phyloP scores from a whole-genome alignment of 2,329 filamentous ascomycete species.

The Samsoniella hepiali region DNA sequence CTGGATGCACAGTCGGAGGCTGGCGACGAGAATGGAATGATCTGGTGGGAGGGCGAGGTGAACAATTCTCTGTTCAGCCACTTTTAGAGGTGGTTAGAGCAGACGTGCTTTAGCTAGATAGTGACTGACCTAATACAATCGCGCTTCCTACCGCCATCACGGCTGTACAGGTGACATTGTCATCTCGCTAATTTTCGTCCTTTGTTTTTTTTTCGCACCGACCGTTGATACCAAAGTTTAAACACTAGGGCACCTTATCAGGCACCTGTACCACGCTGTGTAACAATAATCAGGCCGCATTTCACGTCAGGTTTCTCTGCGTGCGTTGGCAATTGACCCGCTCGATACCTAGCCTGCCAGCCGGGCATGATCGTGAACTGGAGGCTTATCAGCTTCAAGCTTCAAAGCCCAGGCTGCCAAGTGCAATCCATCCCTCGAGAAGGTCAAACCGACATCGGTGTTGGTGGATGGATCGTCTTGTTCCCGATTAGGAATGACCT shows the following conservation, averaged over 20 bases:
- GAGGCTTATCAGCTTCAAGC: not conserved
- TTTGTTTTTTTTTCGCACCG: not conserved
- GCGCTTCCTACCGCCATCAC: too few species aligned
- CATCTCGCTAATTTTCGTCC: not conserved
- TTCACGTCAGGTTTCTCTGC: not conserved
- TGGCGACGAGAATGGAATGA: slow-evolving; percentile 26
- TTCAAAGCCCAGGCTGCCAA: slow-evolving; percentile 1
- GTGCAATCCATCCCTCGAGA: slow-evolving; percentile 1
- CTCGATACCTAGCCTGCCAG: not conserved
- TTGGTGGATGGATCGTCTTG: slow-evolving; percentile 8
- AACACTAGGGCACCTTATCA: not conserved
- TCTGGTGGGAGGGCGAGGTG: slow-evolving; percentile 42
- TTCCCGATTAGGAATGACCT: slow-evolving; percentile 19
- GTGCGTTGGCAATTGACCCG: not conserved
- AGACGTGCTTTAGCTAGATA: not conserved
- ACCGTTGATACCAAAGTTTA: not conserved
- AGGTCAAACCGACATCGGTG: slow-evolving; percentile 20
- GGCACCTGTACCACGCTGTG: not conserved
- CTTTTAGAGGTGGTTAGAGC: slow-evolving; percentile 27
- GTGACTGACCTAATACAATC: not conserved
- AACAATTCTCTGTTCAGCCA: slow-evolving; percentile 39
- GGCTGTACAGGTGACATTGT: too few species aligned
- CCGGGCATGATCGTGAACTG: not conserved
- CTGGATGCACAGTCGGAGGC: slow-evolving; percentile 29
- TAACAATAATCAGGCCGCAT: not conserved